Evolutionary conservation across 306 rosid species (phyloP).

Genomic region (Morella rubra): DNA sequence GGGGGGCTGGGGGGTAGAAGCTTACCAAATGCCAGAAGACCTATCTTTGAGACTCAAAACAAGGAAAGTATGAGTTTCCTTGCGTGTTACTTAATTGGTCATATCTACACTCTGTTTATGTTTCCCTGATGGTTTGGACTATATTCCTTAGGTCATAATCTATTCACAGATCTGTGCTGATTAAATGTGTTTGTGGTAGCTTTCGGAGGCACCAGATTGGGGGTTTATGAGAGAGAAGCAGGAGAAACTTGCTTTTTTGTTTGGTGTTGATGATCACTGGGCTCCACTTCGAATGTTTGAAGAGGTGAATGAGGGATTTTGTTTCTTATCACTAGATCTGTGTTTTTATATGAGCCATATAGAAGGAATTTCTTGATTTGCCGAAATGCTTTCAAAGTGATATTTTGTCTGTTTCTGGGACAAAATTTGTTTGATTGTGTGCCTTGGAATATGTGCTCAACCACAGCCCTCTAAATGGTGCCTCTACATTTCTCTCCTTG

Average conservation of each 20-base stretch:
- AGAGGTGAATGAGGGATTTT: slow-evolving; percentile 51
- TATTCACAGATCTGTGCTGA: slow-evolving; percentile 37
- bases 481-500: not conserved
- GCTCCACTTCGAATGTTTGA: slow-evolving; percentile 81
- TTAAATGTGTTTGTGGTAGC: slow-evolving; percentile 43
- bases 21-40: not conserved
- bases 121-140: no score
- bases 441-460: not conserved
- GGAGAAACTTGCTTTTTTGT: slow-evolving; percentile 68
- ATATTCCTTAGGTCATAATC: not conserved
- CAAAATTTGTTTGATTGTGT: slow-evolving; percentile 3
- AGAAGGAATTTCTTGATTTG: no score
- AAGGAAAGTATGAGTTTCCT: not conserved
- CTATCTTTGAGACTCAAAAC: not conserved
- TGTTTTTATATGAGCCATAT: not conserved
- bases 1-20: not conserved
- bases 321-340: not conserved
- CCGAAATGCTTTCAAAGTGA: not conserved
- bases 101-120: not conserved
- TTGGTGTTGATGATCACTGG: slow-evolving; percentile 85
- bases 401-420: not conserved
- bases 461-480: slow-evolving; percentile 18
- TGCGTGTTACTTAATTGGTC: not conserved
- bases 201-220: slow-evolving; percentile 86
- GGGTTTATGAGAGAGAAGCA: slow-evolving; percentile 62